These are phyloP conservation scores for Eucalyptus sideroxylon DNA, from an alignment of 345 rosid species.

Conservation along the genomic window DNA sequence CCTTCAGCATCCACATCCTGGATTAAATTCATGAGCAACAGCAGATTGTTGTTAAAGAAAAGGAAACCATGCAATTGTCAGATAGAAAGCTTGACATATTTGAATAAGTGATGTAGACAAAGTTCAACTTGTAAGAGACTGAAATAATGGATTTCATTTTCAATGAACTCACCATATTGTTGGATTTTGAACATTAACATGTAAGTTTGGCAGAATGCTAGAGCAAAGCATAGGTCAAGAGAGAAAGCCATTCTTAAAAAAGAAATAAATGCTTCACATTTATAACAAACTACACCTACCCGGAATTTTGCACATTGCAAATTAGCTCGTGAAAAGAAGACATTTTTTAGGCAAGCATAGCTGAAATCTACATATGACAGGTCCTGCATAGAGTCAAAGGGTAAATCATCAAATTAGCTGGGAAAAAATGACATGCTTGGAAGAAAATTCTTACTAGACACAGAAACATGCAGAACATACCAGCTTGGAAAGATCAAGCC, in stretches of 20 bases:
- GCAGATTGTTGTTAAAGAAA: neutral
- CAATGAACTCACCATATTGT: neutral
- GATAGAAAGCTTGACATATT: neutral
- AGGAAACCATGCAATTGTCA: neutral
- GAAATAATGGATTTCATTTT: neutral
- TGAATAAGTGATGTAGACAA: neutral
- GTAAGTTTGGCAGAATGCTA: neutral
- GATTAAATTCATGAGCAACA: neutral
- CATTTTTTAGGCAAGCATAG: conserved; percentile 74
- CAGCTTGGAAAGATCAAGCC: conserved; percentile 90
- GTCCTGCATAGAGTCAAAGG: conserved; percentile 36
- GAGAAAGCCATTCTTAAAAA: neutral
- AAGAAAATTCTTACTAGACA: neutral
- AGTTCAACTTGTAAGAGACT: neutral
- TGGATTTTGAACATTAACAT: neutral
- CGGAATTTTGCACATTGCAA: conserved; percentile 80
- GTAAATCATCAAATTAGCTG: neutral
- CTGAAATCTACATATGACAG: conserved; percentile 81
- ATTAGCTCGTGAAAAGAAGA: conserved; percentile 85
- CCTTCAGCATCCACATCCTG: conserved; percentile 83
- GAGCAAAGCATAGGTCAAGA: neutral
- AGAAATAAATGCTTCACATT: neutral
- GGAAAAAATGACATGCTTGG: neutral
- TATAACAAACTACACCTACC: conserved; percentile 20
- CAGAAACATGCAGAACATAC: conserved; percentile 17